Base-by-base conservation (phyloP, 148 eudicot genomes). In the Vaccinium darrowii region DNA sequence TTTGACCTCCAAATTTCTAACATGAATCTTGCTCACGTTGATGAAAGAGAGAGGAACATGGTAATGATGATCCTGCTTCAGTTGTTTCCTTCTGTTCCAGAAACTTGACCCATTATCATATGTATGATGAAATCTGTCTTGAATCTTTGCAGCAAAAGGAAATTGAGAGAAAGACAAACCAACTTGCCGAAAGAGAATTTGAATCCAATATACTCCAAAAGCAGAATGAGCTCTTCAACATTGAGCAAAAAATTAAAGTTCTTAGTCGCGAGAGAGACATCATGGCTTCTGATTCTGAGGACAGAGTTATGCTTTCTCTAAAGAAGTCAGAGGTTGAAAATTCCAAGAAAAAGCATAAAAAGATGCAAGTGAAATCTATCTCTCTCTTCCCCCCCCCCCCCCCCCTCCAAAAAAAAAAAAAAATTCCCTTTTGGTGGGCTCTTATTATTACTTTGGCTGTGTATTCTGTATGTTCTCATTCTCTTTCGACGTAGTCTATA, bases 281-380 rank as follows among this genome's bases (percentile, higher is more conserved):
- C 62, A 80, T 97, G 87, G 87, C 85, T 86, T 90, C 87, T 87
- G 98, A 95, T 89, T 87, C 96, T 76, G 95, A 89, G 85, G 92
- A 94, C 87, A 92, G 95, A 91, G 85, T 86, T 57, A 90, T 86
- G 82, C 91, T 95, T 84, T 89, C 95, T 81, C 27, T 87, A 43
- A 94, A 87, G 91, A 97, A 93, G 82, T 58, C 89, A 60, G 95
- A 94, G 27, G 87, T 95, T 84, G 98, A 93, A 85, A 90, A 43
- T 76, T 75, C 72, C 60, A 92, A 88, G 88, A 94, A 92, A 87
- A 95, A 90, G 90, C 88, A 89, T 87, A 90, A 91, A 85, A 97
- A 92, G 89, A 90, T 93, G 99, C 91, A 89, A 88, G 95, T 94
- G 85, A 51, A 88, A 78, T 52, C 84, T 74, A 75, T 19, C 65